Conservation (phyloP, 495 filamentous ascomycete species). For the Parachaetomium inaequale region DNA sequence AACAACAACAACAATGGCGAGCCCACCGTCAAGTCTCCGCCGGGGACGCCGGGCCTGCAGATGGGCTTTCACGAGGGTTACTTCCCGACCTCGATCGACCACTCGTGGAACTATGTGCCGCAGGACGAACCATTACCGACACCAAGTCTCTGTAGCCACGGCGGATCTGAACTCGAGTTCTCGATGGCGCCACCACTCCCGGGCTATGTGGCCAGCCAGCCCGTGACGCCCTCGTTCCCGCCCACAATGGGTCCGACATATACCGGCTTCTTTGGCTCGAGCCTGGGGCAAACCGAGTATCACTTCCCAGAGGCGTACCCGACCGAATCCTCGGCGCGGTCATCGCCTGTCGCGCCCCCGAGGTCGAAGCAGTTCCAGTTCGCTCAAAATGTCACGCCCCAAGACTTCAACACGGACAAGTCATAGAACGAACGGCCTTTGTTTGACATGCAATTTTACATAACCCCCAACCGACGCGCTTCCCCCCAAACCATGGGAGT, state of each 20-base stretch:
- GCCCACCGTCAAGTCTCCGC: slow-evolving; percentile 43
- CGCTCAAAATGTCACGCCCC: slow-evolving; percentile 48
- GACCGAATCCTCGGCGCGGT: slow-evolving; percentile 39
- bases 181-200: slow-evolving; percentile 37
- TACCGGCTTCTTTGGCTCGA: slow-evolving; percentile 28
- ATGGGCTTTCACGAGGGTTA: slow-evolving; percentile 34
- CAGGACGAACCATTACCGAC: slow-evolving; percentile 44
- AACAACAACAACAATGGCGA: slow-evolving; percentile 33
- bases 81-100: slow-evolving; percentile 28
- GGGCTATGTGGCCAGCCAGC: slow-evolving; percentile 42
- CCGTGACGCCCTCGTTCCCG: slow-evolving; percentile 43
- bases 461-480: not conserved
- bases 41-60: slow-evolving; percentile 42
- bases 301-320: slow-evolving; percentile 43
- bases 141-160: slow-evolving; percentile 42
- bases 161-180: slow-evolving; percentile 41
- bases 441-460: too few relatives aligned
- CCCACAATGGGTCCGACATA: slow-evolving; percentile 38
- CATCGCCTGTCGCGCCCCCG: slow-evolving; percentile 38
- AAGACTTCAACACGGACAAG: slow-evolving; percentile 39
- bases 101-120: slow-evolving; percentile 33
- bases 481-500: not conserved
- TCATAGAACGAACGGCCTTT: not conserved
- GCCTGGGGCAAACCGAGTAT: slow-evolving; percentile 38
- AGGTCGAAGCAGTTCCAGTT: slow-evolving; percentile 48